Evolutionary conservation across 2,329 filamentous ascomycete genomes (phyloP).

Genomic region (Penicillium sp.): DNA sequence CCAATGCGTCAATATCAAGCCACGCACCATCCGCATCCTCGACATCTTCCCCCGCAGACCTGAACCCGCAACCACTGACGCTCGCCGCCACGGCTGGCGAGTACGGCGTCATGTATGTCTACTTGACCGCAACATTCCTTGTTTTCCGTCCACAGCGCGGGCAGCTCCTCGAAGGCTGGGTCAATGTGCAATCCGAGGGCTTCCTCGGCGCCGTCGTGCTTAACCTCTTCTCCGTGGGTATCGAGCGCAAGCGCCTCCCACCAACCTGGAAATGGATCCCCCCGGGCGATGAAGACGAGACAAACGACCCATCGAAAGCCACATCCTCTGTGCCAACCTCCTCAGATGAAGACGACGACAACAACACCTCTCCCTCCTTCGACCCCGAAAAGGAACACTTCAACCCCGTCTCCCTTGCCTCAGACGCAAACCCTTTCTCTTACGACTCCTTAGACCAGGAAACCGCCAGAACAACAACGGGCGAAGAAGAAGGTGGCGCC

Average conservation of each 20-base stretch:
- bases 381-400: slow-evolving; percentile 47
- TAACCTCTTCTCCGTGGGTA: slow-evolving; percentile 88
- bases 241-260: slow-evolving; percentile 78
- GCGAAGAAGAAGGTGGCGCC: slow-evolving; percentile 53
- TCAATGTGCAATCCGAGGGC: slow-evolving; percentile 86
- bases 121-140: slow-evolving; percentile 85
- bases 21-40: slow-evolving; percentile 44
- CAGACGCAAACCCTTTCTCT: slow-evolving; percentile 37
- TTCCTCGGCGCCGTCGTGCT: slow-evolving; percentile 89
- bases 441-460: slow-evolving; percentile 28
- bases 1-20: slow-evolving; percentile 48
- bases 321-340: slow-evolving; percentile 22
- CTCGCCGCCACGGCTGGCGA: slow-evolving; percentile 67
- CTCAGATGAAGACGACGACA: slow-evolving; percentile 36
- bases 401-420: slow-evolving; percentile 40
- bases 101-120: slow-evolving; percentile 83
- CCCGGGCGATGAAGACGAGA: slow-evolving; percentile 48
- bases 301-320: slow-evolving; percentile 11
- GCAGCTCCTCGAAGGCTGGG: slow-evolving; percentile 75
- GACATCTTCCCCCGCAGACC: slow-evolving; percentile 29
- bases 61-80: slow-evolving; percentile 44
- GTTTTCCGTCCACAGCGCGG: slow-evolving; percentile 78
- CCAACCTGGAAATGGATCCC: slow-evolving; percentile 79
- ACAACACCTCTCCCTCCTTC: slow-evolving; percentile 27
- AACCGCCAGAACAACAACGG: slow-evolving; percentile 30